Base-by-base conservation (phyloP, 495 filamentous ascomycete species). In the Penicillium macrosclerotiorum region DNA sequence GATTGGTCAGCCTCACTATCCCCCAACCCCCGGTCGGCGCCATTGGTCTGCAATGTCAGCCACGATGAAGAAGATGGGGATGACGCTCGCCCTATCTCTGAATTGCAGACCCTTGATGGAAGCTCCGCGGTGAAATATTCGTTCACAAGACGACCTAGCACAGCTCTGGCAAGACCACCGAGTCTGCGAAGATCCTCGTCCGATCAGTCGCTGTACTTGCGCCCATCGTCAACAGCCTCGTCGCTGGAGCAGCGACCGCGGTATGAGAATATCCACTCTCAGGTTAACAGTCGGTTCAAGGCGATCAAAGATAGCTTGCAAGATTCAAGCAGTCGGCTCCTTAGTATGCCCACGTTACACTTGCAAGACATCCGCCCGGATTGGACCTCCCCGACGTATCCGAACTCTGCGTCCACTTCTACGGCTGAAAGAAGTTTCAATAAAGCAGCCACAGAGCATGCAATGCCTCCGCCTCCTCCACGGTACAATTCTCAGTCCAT, bases 241-340 rank as follows among this genome's bases (percentile, higher is more conserved):
- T 94, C 91, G 1, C 70, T 94, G 5, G 92, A 91, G 2, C 89
- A 96, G 55, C 89, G 93, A 49, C 77, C 81, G n/a, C 79, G 85
- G 33, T 97, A 92, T 64, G 78, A 84, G 38, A 74, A 92, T 67
- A 80, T 94, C 5, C 79, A 84, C 34, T 65, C 71, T 8, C 83
- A 88, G 58, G 84, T 89, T 42, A 97, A 96, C 53, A 88, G 86
- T 45, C 79, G 92, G 22, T 70, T 93, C 53, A 95, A 95, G 68
- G 92, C 92, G 2, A 93, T 97, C 64, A 85, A 82, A 55, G 92
- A 97, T 59, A 94, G 82, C 62, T 79, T 84, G 48, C 82, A 84
- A 62, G 91, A 92, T 57, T 83, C 84, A 8, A 88, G 77, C 45
- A 88, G 90, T 62, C 83, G 81, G 41, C 69, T 91, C 43, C 80